Conservation (phyloP, 23 red algal species). For the Gracilaria domingensis region DNA sequence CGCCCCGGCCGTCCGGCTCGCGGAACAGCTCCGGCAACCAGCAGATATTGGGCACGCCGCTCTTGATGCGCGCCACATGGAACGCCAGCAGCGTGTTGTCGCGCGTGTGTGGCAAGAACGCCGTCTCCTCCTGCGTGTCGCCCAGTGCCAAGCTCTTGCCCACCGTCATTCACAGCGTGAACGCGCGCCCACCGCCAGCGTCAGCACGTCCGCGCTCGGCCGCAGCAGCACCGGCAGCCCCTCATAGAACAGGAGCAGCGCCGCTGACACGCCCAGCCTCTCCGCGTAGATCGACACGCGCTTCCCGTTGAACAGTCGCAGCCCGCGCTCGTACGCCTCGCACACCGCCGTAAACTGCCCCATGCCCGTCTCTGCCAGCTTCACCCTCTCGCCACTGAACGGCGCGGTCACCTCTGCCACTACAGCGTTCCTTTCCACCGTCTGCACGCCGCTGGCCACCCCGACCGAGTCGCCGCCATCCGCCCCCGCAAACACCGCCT, state of each 20-base stretch:
- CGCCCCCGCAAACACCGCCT: constrained; percentile 18
- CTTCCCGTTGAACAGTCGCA: constrained; percentile 60
- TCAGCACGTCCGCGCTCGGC: constrained; percentile 38
- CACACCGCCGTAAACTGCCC: constrained; percentile 56
- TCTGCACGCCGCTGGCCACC: not conserved
- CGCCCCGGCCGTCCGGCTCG: not conserved
- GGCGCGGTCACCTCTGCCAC: constrained; percentile 25
- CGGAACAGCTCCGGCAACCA: constrained; percentile 60
- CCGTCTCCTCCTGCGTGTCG: constrained; percentile 54
- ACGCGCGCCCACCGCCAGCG: constrained; percentile 57
- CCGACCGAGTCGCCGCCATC: too few relatives aligned
- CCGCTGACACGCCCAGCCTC: not conserved
- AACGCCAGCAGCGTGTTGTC: constrained; percentile 57
- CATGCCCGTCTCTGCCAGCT: constrained; percentile 36
- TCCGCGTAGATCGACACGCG: constrained; percentile 52
- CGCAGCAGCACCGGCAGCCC: constrained; percentile 5
- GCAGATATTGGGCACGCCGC: constrained; percentile 33
- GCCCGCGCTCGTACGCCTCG: constrained; percentile 45
- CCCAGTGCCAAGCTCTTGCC: constrained; percentile 61
- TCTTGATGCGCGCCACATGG: constrained; percentile 52
- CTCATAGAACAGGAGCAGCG: constrained; percentile 44
- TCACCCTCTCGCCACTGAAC: not conserved
- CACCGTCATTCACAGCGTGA: constrained; percentile 64
- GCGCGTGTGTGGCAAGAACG: not conserved
- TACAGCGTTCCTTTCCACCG: constrained; percentile 4